Base-by-base conservation (phyloP, 768 basidiomycete genomes). In the Candolleomyces efflorescens region DNA sequence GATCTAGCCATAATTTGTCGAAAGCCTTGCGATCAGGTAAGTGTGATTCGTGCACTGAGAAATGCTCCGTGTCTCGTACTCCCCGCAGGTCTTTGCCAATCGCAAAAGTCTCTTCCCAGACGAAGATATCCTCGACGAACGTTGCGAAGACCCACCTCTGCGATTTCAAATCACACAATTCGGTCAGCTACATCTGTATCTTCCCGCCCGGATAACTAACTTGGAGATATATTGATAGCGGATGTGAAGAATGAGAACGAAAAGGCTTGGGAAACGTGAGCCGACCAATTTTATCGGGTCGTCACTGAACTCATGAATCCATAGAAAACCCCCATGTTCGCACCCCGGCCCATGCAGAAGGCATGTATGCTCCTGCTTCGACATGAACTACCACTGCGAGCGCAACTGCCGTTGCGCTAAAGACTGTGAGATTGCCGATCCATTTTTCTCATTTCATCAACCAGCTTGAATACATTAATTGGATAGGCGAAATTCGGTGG, bases 1-100 rank as follows among this genome's bases (percentile, higher is more conserved):
- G 77, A 83, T 47, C 68, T 88, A 12, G 80, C 84, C 17, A 64
- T 72, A 0, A 68, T 88, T 15, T 81, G 81, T 65, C 73, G 73
- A 10, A 84, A 81, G 59, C 80, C 85, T 5, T 90, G 88, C 66
- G 67, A 69, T 26, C 83, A 89, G 73, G 87, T 86, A 55, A 37
- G 59, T 20, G 5, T 48, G 0, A 27, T n/a, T n/a, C n/a, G n/a
- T n/a, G n/a, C n/a, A 20, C 18, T 41, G 22, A 24, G 12, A 48
- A 48, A 22, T 6, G 1, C 11, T 32, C 32, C 5, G 32, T 5
- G 5, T 2, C 50, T 3, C 3, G n/a, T 15, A 5, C 32, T 32
- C 32, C 43, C 45, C 38, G 26, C 27, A 73, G 70, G 62, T 73
- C 20, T 70, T 67, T 52, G 64, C 63, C 39, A 63, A 64, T n/a